phyloP scores from a whole-genome alignment of 2,329 filamentous ascomycete species.

The Hymenoscyphus occultus region DNA sequence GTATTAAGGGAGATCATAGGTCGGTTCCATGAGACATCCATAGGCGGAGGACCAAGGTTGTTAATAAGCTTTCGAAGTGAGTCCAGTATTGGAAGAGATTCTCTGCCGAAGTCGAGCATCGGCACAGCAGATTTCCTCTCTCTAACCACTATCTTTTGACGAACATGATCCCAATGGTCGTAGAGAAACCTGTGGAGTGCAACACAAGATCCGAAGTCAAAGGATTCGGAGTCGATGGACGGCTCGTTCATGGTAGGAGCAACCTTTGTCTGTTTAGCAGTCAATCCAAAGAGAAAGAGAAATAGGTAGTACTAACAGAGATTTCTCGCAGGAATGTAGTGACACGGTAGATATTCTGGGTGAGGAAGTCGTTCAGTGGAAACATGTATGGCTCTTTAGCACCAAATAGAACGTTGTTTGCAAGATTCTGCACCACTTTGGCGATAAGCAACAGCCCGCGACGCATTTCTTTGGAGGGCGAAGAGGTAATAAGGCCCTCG shows the following conservation, averaged over 20 bases:
- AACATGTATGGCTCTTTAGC: slow-evolving; percentile 73
- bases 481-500: slow-evolving; percentile 59
- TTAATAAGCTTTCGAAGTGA: slow-evolving; percentile 60
- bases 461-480: slow-evolving; percentile 67
- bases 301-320: slow-evolving; percentile 47
- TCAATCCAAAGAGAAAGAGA: slow-evolving; percentile 8
- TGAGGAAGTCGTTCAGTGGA: slow-evolving; percentile 65
- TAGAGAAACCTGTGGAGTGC: slow-evolving; percentile 67
- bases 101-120: slow-evolving; percentile 51
- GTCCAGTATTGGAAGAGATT: slow-evolving; percentile 56
- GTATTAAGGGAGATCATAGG: slow-evolving; percentile 62
- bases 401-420: slow-evolving; percentile 69
- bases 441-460: slow-evolving; percentile 66
- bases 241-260: slow-evolving; percentile 48
- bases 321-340: slow-evolving; percentile 66
- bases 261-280: slow-evolving; percentile 37
- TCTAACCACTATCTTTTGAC: slow-evolving; percentile 59
- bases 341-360: slow-evolving; percentile 65
- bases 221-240: slow-evolving; percentile 47
- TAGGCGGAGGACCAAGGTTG: slow-evolving; percentile 63
- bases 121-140: slow-evolving; percentile 54
- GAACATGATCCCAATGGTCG: slow-evolving; percentile 68
- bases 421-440: slow-evolving; percentile 68
- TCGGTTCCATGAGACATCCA: slow-evolving; percentile 68
- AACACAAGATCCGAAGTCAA: slow-evolving; percentile 70